phyloP scores from a whole-genome alignment of 2,329 filamentous ascomycete genomes.

The Colletotrichum liriopes region DNA sequence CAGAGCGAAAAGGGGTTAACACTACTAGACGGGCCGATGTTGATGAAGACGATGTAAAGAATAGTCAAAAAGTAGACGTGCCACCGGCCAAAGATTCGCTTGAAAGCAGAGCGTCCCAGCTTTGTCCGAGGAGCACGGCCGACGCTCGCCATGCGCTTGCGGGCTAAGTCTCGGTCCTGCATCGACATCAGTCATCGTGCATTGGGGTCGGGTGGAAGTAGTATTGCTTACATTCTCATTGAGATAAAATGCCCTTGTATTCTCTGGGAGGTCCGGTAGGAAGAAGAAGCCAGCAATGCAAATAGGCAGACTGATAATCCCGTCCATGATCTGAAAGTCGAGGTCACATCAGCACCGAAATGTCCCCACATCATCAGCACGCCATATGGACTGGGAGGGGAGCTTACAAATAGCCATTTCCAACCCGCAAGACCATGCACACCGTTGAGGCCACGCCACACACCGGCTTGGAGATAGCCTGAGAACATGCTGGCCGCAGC shows the following conservation, averaged over 20 bases:
- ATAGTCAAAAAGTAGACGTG: slow-evolving; percentile 55
- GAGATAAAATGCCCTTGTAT: slow-evolving; percentile 50
- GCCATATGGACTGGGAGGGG: not conserved
- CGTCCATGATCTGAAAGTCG: slow-evolving; percentile 55
- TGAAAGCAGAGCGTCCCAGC: slow-evolving; percentile 57
- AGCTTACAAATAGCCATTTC: slow-evolving; percentile 55
- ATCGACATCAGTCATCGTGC: not conserved
- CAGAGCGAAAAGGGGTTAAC: slow-evolving; percentile 57
- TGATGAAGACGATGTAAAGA: slow-evolving; percentile 63
- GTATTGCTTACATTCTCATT: slow-evolving; percentile 30
- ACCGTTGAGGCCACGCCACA: slow-evolving; percentile 66
- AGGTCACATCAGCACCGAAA: not conserved
- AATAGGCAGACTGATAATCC: slow-evolving; percentile 59
- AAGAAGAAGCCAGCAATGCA: slow-evolving; percentile 57
- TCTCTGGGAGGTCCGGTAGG: slow-evolving; percentile 53
- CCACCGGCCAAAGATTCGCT: slow-evolving; percentile 47
- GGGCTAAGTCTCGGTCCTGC: slow-evolving; percentile 28
- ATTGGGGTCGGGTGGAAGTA: fast-evolving
- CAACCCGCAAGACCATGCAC: slow-evolving; percentile 57
- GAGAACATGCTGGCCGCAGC: slow-evolving; percentile 69
- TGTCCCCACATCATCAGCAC: slow-evolving; percentile 13
- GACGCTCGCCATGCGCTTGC: slow-evolving; percentile 52
- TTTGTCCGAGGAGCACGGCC: slow-evolving; percentile 67
- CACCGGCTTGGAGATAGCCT: slow-evolving; percentile 69
- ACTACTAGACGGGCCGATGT: slow-evolving; percentile 59